Percentiles rank a stretch among this genome's conserved stretches.
Evolutionary conservation across 768 basidiomycete species (phyloP).

Genomic region (Agaricus subrufescens): DNA sequence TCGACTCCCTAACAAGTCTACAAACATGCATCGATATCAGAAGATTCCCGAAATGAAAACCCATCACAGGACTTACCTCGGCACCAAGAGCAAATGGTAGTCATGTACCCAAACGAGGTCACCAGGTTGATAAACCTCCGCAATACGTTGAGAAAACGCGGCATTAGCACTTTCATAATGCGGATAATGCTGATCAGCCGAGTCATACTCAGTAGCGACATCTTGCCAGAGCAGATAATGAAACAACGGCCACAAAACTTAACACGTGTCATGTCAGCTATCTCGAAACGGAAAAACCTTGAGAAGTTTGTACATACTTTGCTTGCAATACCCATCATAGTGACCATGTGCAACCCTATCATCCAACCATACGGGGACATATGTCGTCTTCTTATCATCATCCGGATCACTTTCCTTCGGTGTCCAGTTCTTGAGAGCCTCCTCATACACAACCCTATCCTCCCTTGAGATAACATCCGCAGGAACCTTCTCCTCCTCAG

Average conservation of each 20-base stretch:
- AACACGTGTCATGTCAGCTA: neutral
- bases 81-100: constrained; percentile 92
- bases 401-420: constrained; percentile 55
- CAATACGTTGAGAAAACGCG: constrained; percentile 71
- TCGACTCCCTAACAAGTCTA: constrained; percentile 66
- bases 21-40: neutral
- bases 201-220: constrained; percentile 83
- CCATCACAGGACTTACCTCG: constrained; percentile 34
- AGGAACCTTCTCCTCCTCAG: constrained; percentile 15
- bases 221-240: constrained; percentile 99
- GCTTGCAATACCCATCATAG: constrained; percentile 98
- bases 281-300: constrained; percentile 1
- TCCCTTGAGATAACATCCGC: constrained; percentile 20
- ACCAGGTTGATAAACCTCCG: constrained; percentile 76
- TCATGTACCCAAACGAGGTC: constrained; percentile 94
- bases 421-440: constrained; percentile 57
- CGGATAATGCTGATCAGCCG: constrained; percentile 79
- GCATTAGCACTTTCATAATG: constrained; percentile 81
- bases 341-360: constrained; percentile 88
- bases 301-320: constrained; percentile 53
- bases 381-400: constrained; percentile 58
- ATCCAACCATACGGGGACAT: constrained; percentile 89
- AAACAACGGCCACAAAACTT: constrained; percentile 96
- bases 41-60: neutral
- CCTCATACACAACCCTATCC: constrained; percentile 64